Percentiles rank a stretch among this genome's conserved stretches.
Evolutionary conservation across 1,284 basidiomycete species (phyloP).

Genomic region (Golubevia pallescens): DNA sequence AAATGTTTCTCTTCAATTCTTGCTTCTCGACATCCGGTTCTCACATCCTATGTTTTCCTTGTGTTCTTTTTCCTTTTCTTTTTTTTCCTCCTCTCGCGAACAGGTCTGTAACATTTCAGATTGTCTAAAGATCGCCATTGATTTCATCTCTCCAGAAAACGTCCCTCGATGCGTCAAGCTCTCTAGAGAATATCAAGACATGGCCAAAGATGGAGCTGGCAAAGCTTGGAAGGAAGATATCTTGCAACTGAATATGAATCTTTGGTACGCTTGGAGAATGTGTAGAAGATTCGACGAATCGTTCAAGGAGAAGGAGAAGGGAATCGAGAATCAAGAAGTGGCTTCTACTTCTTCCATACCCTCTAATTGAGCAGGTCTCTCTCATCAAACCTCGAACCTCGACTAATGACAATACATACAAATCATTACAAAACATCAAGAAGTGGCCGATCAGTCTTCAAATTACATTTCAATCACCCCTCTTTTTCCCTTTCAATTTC

Average conservation of each 20-base stretch:
- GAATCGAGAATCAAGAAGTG: too few species aligned
- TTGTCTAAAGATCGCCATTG: constrained; percentile 93
- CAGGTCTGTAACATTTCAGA: constrained; percentile 84
- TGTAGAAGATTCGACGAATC: too few species aligned
- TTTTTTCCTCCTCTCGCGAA: neutral
- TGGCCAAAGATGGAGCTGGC: constrained; percentile 72
- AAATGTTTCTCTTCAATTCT: neutral
- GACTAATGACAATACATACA: too few species aligned
- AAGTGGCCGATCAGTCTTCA: too few species aligned
- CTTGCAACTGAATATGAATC: constrained; percentile 81
- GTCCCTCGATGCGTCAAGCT: constrained; percentile 81
- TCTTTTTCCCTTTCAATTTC: too few species aligned
- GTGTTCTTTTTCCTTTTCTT: constrained; percentile 4
- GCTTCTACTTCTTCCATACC: too few species aligned
- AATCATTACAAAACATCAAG: too few species aligned
- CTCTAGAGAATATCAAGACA: constrained; percentile 83
- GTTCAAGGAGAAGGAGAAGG: too few species aligned
- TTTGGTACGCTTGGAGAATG: constrained; percentile 88
- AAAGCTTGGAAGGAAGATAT: constrained; percentile 94
- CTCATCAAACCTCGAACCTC: too few species aligned
- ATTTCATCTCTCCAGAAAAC: constrained; percentile 94
- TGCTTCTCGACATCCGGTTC: constrained; percentile 8
- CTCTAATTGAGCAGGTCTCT: too few species aligned
- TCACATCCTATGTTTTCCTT: too few species aligned
- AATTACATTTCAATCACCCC: too few species aligned